Conservation (phyloP, 768 basidiomycete species). For the Omphalotus guepiniiformis region DNA sequence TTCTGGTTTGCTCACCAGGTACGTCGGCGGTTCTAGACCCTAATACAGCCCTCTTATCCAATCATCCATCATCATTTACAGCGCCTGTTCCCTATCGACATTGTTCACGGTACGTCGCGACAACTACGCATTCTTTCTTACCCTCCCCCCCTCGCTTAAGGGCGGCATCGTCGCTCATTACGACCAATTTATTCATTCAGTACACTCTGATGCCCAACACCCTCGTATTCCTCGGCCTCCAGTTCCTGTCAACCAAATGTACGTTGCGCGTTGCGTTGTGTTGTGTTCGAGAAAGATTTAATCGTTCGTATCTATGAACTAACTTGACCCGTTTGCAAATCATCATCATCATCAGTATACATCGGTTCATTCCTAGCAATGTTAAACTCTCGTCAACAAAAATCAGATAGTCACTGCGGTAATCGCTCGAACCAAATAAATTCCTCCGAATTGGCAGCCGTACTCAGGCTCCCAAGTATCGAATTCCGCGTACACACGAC, state of each 20-base stretch:
- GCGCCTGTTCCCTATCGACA: constrained; percentile 40
- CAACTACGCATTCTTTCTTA: no score
- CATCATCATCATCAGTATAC: constrained; percentile 32
- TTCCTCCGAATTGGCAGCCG: background rate
- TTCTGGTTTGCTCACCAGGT: constrained; percentile 38
- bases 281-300: background rate
- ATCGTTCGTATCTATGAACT: background rate
- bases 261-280: constrained; percentile 11
- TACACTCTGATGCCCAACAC: constrained; percentile 41
- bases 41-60: background rate
- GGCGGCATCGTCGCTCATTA: background rate
- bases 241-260: constrained; percentile 43
- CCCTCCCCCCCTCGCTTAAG: background rate
- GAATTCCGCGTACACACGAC: constrained; percentile 6
- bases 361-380: constrained; percentile 37
- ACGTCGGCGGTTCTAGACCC: constrained; percentile 13
- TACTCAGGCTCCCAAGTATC: background rate
- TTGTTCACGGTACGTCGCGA: constrained; percentile 40
- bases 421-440: background rate
- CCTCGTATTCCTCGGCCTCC: constrained; percentile 37
- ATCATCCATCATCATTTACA: constrained; percentile 19
- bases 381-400: constrained; percentile 38
- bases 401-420: background rate
- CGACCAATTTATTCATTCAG: constrained; percentile 22
- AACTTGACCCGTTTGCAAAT: no score